Percentiles rank a stretch among this genome's conserved stretches.
These are phyloP conservation scores for Fusarium devonianum DNA, from an alignment of 2,329 filamentous ascomycete genomes.

Conservation along the genomic window DNA sequence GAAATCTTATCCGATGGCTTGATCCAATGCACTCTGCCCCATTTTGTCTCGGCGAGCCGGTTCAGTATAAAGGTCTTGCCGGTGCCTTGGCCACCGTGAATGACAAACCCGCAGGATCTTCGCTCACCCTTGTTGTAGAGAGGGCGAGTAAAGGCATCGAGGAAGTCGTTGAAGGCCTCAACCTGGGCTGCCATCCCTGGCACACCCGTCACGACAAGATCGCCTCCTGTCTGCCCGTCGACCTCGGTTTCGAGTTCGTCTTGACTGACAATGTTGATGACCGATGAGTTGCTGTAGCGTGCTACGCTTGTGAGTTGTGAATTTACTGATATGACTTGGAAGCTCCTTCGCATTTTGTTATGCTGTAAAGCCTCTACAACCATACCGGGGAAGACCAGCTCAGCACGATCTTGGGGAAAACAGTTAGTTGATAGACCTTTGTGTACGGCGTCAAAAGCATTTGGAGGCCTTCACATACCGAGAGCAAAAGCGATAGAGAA, in stretches of 20 bases:
- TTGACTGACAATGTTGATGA: constrained; percentile 50
- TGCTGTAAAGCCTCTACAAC: constrained; percentile 66
- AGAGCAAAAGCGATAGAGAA: constrained; percentile 45
- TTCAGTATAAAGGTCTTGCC: constrained; percentile 82
- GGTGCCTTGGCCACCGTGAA: constrained; percentile 84
- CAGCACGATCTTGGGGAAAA: constrained; percentile 60
- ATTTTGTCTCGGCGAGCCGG: constrained; percentile 70
- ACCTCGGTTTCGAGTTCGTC: constrained; percentile 32
- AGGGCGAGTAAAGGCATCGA: constrained; percentile 61
- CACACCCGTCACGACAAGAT: constrained; percentile 62
- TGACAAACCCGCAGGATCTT: constrained; percentile 66
- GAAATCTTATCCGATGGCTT: constrained; percentile 62
- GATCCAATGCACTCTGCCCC: constrained; percentile 73
- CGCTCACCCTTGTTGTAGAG: constrained; percentile 43
- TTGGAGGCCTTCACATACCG: constrained; percentile 35
- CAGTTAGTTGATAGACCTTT: constrained; percentile 4
- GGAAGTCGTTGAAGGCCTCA: constrained; percentile 69
- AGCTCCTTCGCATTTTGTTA: constrained; percentile 50
- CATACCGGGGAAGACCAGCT: constrained; percentile 74
- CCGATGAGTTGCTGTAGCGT: constrained; percentile 50
- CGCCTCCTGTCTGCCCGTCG: constrained; percentile 36
- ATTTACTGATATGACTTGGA: constrained; percentile 66
- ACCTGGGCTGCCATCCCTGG: constrained; percentile 74
- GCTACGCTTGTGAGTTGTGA: constrained; percentile 54
- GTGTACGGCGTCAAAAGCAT: background rate